Evolutionary conservation across 305 asterid genomes (phyloP).

Genomic region (Plantago lanceolata): DNA sequence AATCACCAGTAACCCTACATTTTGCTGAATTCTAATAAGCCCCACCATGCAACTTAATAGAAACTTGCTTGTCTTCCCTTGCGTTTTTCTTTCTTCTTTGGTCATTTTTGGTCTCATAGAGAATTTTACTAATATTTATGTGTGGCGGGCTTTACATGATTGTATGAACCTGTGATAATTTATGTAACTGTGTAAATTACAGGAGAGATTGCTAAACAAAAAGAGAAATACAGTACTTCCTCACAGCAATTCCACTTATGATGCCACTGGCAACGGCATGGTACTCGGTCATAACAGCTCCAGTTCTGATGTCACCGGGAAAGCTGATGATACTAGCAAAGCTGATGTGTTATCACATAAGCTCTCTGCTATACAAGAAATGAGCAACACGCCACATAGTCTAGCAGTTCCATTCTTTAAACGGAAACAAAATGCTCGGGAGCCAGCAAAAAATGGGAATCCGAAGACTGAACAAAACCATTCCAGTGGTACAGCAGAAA

Average conservation of each 20-base stretch:
- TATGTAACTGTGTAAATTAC: slow-evolving; percentile 14
- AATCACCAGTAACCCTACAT: not conserved
- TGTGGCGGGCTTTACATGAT: not conserved
- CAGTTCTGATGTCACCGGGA: slow-evolving; percentile 5
- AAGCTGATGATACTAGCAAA: slow-evolving; percentile 1
- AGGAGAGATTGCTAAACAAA: slow-evolving; percentile 73
- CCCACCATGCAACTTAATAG: too few relatives aligned
- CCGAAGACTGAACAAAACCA: slow-evolving; percentile 32
- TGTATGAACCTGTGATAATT: not conserved
- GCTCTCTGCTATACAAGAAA: slow-evolving; percentile 28
- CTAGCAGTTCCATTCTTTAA: slow-evolving; percentile 22
- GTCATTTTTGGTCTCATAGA: not conserved
- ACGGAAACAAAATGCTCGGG: slow-evolving; percentile 37
- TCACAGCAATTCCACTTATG: slow-evolving; percentile 19
- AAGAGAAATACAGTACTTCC: slow-evolving; percentile 27
- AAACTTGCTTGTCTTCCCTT: too few relatives aligned
- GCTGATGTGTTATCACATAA: slow-evolving; percentile 29
- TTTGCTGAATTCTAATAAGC: too few relatives aligned
- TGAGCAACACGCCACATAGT: slow-evolving; percentile 32
- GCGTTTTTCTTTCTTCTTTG: not conserved
- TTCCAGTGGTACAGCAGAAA: slow-evolving; percentile 27
- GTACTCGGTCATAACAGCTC: slow-evolving; percentile 22
- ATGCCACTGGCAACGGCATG: not conserved
- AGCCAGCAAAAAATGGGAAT: slow-evolving; percentile 29
- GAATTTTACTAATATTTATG: too few relatives aligned